Base-by-base conservation (phyloP, 148 eudicot genomes). In the Pouteria glomerata region DNA sequence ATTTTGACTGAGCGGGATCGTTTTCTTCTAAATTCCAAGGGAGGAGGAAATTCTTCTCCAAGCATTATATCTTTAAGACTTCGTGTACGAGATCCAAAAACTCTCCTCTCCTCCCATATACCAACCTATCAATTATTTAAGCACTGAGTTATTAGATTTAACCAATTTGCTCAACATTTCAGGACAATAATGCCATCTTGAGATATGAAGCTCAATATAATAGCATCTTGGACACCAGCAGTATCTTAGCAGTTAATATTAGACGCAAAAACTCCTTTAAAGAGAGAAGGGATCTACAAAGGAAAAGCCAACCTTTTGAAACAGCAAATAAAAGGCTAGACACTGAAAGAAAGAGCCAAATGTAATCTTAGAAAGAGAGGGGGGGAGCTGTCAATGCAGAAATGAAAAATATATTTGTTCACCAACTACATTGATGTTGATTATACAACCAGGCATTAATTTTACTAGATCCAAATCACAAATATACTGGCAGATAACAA, bases 101-200 rank as follows among this genome's bases (percentile, higher is more conserved):
- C 97, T 75, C 77, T 91, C 72, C 98, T 85, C 82, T 95, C 91
- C 71, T 91, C 93, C 98, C 98, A 95, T 82, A 95, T 91, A 8
- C 71, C 72, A 73, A 95, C 93, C 98, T 95, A 71, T 10, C 41
- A 59, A 66, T 51, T 63, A 63, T 31, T 50, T 19, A 45, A 41
- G 35, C 50, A 73, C 30, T 29, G 50, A 16, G 59, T 60, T 29
- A 61, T 63, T 60, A 57, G 14, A 70, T 13, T 41, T 29, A 44
- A 57, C 8, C 15, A 70, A 70, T 19, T 29, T 57, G 30, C 8
- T 18, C 41, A 23, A 35, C n/a, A 27, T 57, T 57, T 18, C 19
- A 31, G 34, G 30, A 68, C 51, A 51, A 33, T 15, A 66, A 12
- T 29, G 31, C 44, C 45, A 33, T 21, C 18, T 41, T 1, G 27